Percentiles rank a stretch among this genome's conserved stretches.
These are phyloP conservation scores for Gentiana dahurica DNA, from an alignment of 257 asterid species.

Conservation along the genomic window DNA sequence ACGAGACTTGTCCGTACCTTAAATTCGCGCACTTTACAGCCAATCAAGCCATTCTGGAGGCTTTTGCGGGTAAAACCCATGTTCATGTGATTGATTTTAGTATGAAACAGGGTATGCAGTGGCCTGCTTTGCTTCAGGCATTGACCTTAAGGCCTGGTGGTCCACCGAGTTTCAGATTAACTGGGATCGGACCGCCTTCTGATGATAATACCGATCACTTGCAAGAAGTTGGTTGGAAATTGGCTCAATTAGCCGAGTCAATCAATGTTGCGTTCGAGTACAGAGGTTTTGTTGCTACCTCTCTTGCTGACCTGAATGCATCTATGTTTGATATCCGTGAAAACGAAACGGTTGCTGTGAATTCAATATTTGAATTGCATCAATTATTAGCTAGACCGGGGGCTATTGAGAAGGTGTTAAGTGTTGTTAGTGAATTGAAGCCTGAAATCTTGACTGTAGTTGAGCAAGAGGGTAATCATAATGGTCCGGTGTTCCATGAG, in stretches of 20 bases:
- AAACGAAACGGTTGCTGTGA: slow-evolving; percentile 69
- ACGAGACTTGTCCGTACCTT: slow-evolving; percentile 78
- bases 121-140: slow-evolving; percentile 91
- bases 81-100: slow-evolving; percentile 85
- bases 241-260: slow-evolving; percentile 61
- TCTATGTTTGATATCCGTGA: slow-evolving; percentile 61
- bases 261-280: slow-evolving; percentile 64
- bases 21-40: slow-evolving; percentile 95
- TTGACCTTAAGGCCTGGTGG: slow-evolving; percentile 70
- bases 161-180: slow-evolving; percentile 56
- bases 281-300: slow-evolving; percentile 57
- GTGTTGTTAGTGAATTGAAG: slow-evolving; percentile 42
- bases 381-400: slow-evolving; percentile 58
- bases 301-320: slow-evolving; percentile 63
- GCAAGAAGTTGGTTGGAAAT: slow-evolving; percentile 76
- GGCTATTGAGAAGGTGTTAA: slow-evolving; percentile 48
- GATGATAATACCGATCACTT: slow-evolving; percentile 57
- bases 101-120: slow-evolving; percentile 92
- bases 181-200: slow-evolving; percentile 75
- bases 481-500: slow-evolving; percentile 58
- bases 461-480: slow-evolving; percentile 87
- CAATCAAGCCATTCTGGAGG: slow-evolving; percentile 84
- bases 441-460: slow-evolving; percentile 74
- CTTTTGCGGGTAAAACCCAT: slow-evolving; percentile 41
- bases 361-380: slow-evolving; percentile 79